Evolutionary conservation across 129 eudicot genomes (phyloP).

Genomic region (Saussurea involucrata): DNA sequence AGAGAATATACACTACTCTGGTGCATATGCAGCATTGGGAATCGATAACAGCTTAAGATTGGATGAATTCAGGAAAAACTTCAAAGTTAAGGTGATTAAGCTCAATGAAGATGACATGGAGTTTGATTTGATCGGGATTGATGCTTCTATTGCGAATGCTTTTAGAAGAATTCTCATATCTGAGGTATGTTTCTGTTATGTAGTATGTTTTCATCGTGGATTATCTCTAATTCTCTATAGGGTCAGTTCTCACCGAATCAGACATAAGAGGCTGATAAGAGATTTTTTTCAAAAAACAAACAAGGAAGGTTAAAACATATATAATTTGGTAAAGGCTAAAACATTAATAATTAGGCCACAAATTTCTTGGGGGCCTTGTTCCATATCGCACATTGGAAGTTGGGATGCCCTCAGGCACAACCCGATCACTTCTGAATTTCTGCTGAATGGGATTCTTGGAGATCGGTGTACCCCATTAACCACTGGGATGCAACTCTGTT

Average conservation of each 20-base stretch:
- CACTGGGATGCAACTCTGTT: not conserved
- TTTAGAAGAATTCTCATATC: conserved; percentile 87
- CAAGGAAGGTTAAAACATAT: not conserved
- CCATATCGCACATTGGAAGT: not conserved
- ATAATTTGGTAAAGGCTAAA: not conserved
- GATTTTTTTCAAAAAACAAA: too few relatives aligned
- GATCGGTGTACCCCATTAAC: too few relatives aligned
- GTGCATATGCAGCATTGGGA: conserved; percentile 83
- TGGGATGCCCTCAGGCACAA: not conserved
- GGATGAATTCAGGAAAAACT: conserved; percentile 55
- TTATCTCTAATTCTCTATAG: too few relatives aligned
- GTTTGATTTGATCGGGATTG: conserved; percentile 91
- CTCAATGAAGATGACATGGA: conserved; percentile 68
- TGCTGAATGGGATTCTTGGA: too few relatives aligned
- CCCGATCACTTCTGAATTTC: not conserved
- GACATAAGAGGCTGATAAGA: too few relatives aligned
- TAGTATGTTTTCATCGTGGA: not conserved
- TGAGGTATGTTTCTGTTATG: conserved; percentile 45
- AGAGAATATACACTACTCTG: conserved; percentile 72
- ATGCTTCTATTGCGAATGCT: conserved; percentile 89
- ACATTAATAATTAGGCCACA: not conserved
- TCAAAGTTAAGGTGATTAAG: conserved; percentile 55
- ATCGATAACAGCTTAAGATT: conserved; percentile 72
- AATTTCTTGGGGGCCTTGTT: not conserved
- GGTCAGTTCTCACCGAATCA: too few relatives aligned